Evolutionary conservation across 108 stramenopile species (phyloP).

Genomic region (Skeletonema tropicum): DNA sequence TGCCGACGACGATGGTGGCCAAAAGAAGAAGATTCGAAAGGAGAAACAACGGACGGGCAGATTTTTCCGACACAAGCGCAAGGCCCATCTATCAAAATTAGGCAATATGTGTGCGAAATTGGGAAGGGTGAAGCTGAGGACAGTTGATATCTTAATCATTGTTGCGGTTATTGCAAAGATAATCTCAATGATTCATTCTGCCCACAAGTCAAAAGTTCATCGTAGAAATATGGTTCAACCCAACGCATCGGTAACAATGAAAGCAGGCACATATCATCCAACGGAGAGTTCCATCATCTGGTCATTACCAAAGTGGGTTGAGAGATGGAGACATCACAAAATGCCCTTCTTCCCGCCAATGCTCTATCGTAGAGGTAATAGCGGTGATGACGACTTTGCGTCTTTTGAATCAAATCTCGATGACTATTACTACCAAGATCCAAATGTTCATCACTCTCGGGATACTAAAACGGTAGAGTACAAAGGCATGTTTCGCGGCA

Average conservation of each 20-base stretch:
- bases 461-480: neutral
- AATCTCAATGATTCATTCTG: conserved; percentile 14
- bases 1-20: conserved; percentile 3
- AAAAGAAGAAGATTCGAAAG: conserved; percentile 16
- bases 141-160: conserved; percentile 20
- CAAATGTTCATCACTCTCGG: neutral
- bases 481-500: conserved; percentile 3
- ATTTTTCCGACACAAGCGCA: neutral
- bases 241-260: neutral
- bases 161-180: conserved; percentile 11
- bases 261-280: neutral
- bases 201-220: neutral
- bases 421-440: neutral
- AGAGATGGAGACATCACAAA: conserved; percentile 27
- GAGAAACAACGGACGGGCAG: neutral
- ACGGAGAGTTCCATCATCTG: neutral
- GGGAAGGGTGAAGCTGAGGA: conserved; percentile 1
- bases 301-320: conserved; percentile 14
- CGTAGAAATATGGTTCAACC: neutral
- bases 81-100: neutral
- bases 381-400: conserved; percentile 16
- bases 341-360: conserved; percentile 42
- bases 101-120: conserved; percentile 10
- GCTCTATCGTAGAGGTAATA: conserved; percentile 25
- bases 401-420: neutral